Conservation (phyloP, 768 basidiomycete genomes). For the Lactifluus piperatus region DNA sequence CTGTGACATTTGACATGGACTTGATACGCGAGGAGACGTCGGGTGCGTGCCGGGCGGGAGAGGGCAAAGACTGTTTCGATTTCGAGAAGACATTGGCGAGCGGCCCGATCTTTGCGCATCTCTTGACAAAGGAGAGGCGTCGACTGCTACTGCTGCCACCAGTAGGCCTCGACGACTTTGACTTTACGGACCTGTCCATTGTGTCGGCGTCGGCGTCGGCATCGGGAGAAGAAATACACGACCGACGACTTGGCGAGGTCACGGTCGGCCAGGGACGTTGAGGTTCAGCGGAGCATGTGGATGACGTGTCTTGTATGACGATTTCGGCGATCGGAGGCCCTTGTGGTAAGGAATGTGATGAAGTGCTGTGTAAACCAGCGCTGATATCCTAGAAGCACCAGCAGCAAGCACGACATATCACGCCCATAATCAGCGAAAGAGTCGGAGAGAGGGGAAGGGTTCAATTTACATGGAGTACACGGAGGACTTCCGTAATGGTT, state of each 20-base stretch:
- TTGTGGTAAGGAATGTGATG: no score
- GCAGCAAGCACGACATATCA: background rate
- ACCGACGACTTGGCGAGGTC: no score
- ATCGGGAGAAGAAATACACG: background rate
- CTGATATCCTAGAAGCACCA: background rate
- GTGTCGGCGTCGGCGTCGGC: background rate
- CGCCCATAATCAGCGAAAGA: background rate
- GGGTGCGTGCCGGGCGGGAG: no score
- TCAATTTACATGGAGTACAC: constrained; percentile 7
- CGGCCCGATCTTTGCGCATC: constrained; percentile 1
- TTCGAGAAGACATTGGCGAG: constrained; percentile 7
- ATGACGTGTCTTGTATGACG: background rate
- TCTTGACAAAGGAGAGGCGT: constrained; percentile 8
- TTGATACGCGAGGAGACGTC: background rate
- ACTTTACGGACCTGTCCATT: background rate
- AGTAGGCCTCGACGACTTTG: background rate
- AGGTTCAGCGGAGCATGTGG: background rate
- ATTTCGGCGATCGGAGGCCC: background rate
- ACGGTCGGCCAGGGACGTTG: background rate
- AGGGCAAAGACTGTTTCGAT: background rate
- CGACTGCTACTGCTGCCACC: no score
- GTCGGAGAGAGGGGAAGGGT: background rate
- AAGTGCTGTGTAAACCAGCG: background rate
- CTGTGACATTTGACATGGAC: background rate
- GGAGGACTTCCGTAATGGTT: constrained; percentile 14